phyloP scores from a whole-genome alignment of 495 filamentous ascomycete species.

The Zalerion maritima region DNA sequence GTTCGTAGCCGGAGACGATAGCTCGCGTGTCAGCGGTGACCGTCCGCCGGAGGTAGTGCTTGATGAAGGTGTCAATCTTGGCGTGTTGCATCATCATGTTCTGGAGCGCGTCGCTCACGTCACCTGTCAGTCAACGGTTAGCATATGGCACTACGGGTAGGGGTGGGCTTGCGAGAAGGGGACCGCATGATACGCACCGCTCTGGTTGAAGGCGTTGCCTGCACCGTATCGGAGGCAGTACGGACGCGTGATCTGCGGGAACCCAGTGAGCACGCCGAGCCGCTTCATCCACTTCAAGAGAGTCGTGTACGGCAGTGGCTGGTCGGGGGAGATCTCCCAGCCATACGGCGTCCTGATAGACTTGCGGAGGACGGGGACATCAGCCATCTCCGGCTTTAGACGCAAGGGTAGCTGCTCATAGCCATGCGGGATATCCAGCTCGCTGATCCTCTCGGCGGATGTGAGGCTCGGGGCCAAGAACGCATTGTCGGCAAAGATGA shows the following conservation, averaged over 20 bases:
- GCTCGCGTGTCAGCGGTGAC: conserved; percentile 19
- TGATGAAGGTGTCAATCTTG: conserved; percentile 19
- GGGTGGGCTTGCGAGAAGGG: conserved; percentile 3
- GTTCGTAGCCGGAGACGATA: conserved; percentile 19
- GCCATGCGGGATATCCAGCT: conserved; percentile 13
- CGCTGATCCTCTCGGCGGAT: conserved; percentile 14
- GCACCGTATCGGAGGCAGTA: conserved; percentile 25
- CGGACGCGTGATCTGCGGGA: conserved; percentile 15
- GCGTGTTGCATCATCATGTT: conserved; percentile 23
- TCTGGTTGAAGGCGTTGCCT: conserved; percentile 22
- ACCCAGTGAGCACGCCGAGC: conserved; percentile 16
- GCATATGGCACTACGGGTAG: conserved; percentile 1
- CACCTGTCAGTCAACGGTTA: conserved; percentile 11
- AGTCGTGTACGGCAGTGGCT: conserved; percentile 19
- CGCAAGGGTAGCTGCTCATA: conserved; percentile 17
- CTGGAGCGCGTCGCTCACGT: conserved; percentile 19
- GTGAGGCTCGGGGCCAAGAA: conserved; percentile 19
- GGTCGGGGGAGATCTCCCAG: conserved; percentile 19
- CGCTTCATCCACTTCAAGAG: conserved; percentile 18
- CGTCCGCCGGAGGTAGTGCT: conserved; percentile 18
- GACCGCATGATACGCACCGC: conserved; percentile 12
- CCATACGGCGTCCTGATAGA: conserved; percentile 17
- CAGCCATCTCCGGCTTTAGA: conserved; percentile 9
- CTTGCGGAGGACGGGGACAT: conserved; percentile 14
- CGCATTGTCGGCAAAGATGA: conserved; percentile 21